Percentiles rank a stretch among this genome's conserved stretches.
Conservation (phyloP, 441 rosid species). For the Corymbia citriodora region DNA sequence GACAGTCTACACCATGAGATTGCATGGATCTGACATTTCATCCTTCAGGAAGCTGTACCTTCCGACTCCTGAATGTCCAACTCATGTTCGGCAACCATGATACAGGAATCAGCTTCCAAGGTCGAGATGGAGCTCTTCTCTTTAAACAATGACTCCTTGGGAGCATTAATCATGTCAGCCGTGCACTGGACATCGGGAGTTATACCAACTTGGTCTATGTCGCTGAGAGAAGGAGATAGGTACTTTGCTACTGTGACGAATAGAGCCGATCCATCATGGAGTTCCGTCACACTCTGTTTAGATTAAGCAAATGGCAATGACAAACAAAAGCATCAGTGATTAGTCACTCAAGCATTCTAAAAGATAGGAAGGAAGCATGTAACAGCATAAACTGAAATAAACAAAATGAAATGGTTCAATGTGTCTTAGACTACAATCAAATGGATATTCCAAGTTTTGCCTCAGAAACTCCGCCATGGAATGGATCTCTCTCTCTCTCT, state of each 20-base stretch:
- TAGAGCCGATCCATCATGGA: constrained; percentile 83
- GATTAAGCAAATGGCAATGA: background rate
- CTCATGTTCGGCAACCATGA: constrained; percentile 88
- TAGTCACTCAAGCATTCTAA: background rate
- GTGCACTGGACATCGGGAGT: constrained; percentile 23
- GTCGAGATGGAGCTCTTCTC: constrained; percentile 38
- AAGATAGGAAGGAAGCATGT: background rate
- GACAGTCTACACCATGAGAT: background rate
- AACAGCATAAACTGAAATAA: background rate
- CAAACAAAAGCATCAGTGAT: background rate
- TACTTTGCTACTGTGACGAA: constrained; percentile 90
- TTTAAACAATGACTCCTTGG: constrained; percentile 31
- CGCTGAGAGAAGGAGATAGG: constrained; percentile 36
- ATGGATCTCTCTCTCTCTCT: background rate
- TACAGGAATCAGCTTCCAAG: constrained; percentile 81
- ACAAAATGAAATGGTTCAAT: background rate
- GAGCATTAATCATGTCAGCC: constrained; percentile 29
- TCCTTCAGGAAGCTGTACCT: constrained; percentile 61
- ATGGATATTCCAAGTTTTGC: background rate
- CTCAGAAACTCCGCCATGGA: background rate
- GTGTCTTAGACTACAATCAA: background rate
- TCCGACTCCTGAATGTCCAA: constrained; percentile 53
- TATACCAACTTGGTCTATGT: constrained; percentile 41
- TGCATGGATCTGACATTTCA: background rate
- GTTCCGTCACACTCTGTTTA: constrained; percentile 69